Conservation (phyloP, 306 rosid genomes). For the Senna tora region DNA sequence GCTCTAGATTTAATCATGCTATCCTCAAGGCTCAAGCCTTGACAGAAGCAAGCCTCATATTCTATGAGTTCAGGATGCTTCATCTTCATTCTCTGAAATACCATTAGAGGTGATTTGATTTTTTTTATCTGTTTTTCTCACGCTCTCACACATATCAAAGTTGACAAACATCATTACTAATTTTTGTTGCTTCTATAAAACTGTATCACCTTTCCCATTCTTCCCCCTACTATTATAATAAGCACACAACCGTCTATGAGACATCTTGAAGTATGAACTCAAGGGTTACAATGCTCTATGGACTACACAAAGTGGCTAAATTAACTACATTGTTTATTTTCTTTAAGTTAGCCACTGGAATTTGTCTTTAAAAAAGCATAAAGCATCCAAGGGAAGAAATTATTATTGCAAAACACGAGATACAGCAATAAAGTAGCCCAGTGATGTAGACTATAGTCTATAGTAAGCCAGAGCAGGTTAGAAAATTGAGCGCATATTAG, state of each 20-base stretch:
- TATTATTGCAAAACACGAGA: background rate
- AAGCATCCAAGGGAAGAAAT: background rate
- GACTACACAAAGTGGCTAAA: background rate
- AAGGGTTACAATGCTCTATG: background rate
- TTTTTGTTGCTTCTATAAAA: background rate
- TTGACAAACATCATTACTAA: too few species aligned
- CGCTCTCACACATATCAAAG: background rate
- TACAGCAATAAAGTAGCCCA: background rate
- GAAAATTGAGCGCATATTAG: slow-evolving; percentile 4
- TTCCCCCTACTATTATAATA: background rate
- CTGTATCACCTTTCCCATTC: background rate
- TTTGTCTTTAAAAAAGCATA: background rate
- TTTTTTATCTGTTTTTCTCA: background rate
- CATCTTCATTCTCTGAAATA: background rate
- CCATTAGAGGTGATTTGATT: background rate
- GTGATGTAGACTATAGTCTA: background rate
- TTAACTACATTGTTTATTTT: background rate
- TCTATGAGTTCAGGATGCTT: background rate
- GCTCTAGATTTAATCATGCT: too few species aligned
- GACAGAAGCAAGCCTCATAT: background rate
- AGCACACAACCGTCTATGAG: background rate
- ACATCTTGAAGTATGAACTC: background rate
- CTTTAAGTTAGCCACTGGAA: background rate
- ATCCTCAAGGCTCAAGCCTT: background rate
- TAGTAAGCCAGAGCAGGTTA: background rate